Evolutionary conservation across 192 early-diverging fungal genomes (phyloP), one percentile per base, ranked within the genome.

Genomic region (Linnemannia hyalina): DNA sequence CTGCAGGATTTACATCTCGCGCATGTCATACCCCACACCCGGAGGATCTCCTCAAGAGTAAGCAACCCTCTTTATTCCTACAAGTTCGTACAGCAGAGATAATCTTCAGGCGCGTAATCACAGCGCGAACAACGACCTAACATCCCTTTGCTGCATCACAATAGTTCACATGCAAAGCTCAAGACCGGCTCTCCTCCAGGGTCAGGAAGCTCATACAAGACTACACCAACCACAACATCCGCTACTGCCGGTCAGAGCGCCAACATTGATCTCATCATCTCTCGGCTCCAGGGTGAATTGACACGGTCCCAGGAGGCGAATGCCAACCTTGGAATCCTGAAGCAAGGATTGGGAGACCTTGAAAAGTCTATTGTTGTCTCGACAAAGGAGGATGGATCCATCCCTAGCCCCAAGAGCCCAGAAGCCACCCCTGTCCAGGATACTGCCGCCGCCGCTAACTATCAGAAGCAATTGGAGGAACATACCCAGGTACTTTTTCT

Each of bases 211-310:
- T 74, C 73, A 1, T 22, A 40, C 32, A 76, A 65, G 9, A 74
- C 78, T 2, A 70, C n/a, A 26, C 49, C 83, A 16, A 68, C 42
- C 41, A 40, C 73, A 23, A 71, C 20, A 16, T 20, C 68, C 41
- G 57, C 26, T 1, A 29, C 55, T 23, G 71, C 41, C 26, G 75
- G 83, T 7, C 83, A 80, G 70, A 77, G 83, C 26, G 69, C 74
- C 20, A 85, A 85, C n/a, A 85, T 85, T 68, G 83, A 85, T 70
- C 75, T 86, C 46, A 80, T 86, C 84, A 81, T 86, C 63, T 86
- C 84, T 3, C 42, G 84, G 44, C 84, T 86, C 22, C 84, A 86
- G 65, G 81, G 60, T 18, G 84, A 86, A 60, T 68, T 86, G 47
- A 74, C 80, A 5, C 84, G 84, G 0, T 80, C 84, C 3, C 84